Base-by-base conservation (phyloP, 441 rosid species). In the Erysimum cheiri region DNA sequence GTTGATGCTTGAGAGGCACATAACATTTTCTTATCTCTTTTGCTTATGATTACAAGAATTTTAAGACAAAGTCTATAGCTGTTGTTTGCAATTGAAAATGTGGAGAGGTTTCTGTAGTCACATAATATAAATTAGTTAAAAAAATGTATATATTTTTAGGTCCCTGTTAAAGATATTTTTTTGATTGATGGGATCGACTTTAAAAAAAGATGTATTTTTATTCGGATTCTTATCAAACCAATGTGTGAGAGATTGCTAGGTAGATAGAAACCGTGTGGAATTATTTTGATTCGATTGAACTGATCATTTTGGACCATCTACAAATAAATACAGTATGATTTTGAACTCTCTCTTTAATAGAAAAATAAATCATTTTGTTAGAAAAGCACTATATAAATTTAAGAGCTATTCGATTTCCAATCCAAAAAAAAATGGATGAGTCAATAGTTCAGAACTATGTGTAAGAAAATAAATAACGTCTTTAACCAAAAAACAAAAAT, bases 1-100 rank as follows among this genome's bases (percentile, higher is more conserved):
- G 97, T 81, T 69, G 98, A 88, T 66, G 92, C 87, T 80, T 87
- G 93, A 24, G 98, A 90, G 22, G 84, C 86, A 82, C 98, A 89
- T 69, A 88, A 86, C 71, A 69, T 75, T 63, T 29, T 43, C 13
- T 59, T 50, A 6, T 44, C 4, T 43, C 26, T 31, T 57, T 1
- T 15, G 17, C 15, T 61, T 52, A 7, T 26, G 49, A 26, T 26
- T 26, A 26, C 28, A 26, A 26, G 3, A 17, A 6, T 48, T 39
- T 35, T 14, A 9, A 22, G 36, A 64, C 14, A 6, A 57, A 26
- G 53, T 15, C 50, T 50, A 7, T 17, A 12, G 53, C 24, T 15
- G 41, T 35, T 60, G 56, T 59, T 3, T 40, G 40, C 5, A 52
- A 8, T 3, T 0, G 28, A 52, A 74, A 73, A 60, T 1, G 6